Evolutionary conservation across 2,329 filamentous ascomycete species (phyloP).

Genomic region (Ascosphaera acerosa): DNA sequence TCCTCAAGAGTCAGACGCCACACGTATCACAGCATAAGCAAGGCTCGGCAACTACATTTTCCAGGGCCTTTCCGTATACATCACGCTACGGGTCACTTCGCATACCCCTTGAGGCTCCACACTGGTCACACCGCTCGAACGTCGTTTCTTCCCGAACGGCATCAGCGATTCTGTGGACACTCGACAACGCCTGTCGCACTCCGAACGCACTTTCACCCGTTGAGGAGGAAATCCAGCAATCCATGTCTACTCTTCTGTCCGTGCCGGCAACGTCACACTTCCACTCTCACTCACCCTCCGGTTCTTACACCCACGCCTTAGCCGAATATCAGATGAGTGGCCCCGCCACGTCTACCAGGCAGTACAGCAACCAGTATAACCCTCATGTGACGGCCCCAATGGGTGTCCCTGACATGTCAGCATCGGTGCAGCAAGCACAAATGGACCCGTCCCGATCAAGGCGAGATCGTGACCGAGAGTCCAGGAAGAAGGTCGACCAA

Average conservation of each 20-base stretch:
- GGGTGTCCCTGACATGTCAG: conserved; percentile 32
- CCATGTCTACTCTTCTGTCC: conserved; percentile 29
- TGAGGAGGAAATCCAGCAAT: conserved; percentile 62
- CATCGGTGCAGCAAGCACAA: conserved; percentile 25
- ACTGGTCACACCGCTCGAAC: conserved; percentile 23
- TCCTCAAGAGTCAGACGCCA: background rate
- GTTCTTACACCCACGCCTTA: background rate
- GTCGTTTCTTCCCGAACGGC: conserved; percentile 65
- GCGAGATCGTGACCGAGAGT: conserved; percentile 38
- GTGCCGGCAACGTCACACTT: background rate
- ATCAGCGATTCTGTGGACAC: conserved; percentile 70
- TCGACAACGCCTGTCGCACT: conserved; percentile 70
- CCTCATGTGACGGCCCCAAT: conserved; percentile 20
- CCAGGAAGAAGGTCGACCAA: conserved; percentile 39
- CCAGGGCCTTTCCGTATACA: background rate
- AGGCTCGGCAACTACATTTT: too few species aligned
- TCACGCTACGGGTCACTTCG: conserved; percentile 1
- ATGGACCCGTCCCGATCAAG: conserved; percentile 25
- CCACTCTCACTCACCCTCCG: conserved; percentile 1
- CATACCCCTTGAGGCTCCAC: conserved; percentile 1
- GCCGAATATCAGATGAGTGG: background rate
- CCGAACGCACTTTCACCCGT: conserved; percentile 67
- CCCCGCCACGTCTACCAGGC: background rate
- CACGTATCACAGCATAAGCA: too few species aligned
- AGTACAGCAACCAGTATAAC: background rate